Evolutionary conservation across 495 filamentous ascomycete genomes (phyloP).

Genomic region (Xylaria curta): DNA sequence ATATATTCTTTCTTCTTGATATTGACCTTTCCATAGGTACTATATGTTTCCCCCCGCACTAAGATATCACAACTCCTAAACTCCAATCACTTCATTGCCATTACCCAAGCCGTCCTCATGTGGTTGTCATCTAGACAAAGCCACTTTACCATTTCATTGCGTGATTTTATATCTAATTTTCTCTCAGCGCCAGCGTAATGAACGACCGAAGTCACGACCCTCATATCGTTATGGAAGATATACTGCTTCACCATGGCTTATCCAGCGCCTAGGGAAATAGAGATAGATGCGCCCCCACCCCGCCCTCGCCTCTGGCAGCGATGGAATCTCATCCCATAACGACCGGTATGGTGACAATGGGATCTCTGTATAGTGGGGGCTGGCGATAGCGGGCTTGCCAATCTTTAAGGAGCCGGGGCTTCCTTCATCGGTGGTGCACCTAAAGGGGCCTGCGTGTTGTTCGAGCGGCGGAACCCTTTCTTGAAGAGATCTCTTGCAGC

Average conservation of each 20-base stretch:
- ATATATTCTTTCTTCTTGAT: neutral
- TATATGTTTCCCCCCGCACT: neutral
- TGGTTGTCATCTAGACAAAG: constrained; percentile 39
- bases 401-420: constrained; percentile 34
- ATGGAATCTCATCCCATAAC: constrained; percentile 26
- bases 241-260: neutral
- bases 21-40: neutral
- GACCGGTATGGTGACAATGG: constrained; percentile 37
- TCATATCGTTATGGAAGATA: neutral
- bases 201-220: neutral
- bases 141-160: constrained; percentile 13
- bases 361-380: constrained; percentile 35
- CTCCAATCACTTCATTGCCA: constrained; percentile 12
- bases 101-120: neutral
- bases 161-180: neutral
- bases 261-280: constrained; percentile 29
- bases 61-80: neutral
- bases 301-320: constrained; percentile 17
- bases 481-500: constrained; percentile 46
- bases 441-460: constrained; percentile 33
- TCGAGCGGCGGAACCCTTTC: constrained; percentile 35
- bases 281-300: constrained; percentile 33
- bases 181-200: neutral
- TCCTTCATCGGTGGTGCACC: constrained; percentile 41
- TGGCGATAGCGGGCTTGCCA: constrained; percentile 24